Base-by-base conservation (phyloP, 371 early-diverging fungal species). In the Coemansia sp. region DNA sequence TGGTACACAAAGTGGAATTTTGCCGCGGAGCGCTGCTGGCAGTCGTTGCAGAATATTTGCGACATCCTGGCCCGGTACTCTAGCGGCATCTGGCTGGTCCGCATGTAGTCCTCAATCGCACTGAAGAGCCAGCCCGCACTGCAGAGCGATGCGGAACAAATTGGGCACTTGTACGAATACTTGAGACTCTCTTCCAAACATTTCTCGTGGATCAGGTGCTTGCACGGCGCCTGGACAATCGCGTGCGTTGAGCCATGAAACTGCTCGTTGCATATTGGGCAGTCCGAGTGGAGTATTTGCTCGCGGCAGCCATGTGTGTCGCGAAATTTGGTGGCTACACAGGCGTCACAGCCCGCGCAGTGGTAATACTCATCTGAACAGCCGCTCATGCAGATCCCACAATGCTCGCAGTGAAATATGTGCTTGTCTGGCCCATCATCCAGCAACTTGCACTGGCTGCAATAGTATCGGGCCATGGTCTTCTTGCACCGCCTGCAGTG, bases 251-350 rank as follows among this genome's bases (percentile, higher is more conserved):
- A 81, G 64, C 84, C 95, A 64, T 95, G 95, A 85, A 99, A 86
- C 77, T 88, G 91, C 70, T 99, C 99, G 42, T 94, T 94, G 79
- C 99, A 99, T 56, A 99, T 96, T 0, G 97, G 97, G 66, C 99
- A 99, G 77, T 95, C 93, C 57, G 87, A 83, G 63, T 95, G 94
- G 39, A 97, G 70, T 51, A 90, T 93, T 26, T 91, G 84, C 76
- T 98, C 99, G 45, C 95, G 94, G 67, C 99, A 98, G 52, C 87
- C 86, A 80, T 99, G 99, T 10, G 86, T 80, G 40, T 86, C 82
- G 57, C 88, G 83, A 59, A 90, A 82, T 6, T 70, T 55, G 5
- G 90, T 87, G 4, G 84, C 79, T 85, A 98, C 90, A 66, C 99
- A 99, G 0, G 94, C 89, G 65, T 94, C 91, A 77, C 99, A 99